Evolutionary conservation across 1,284 basidiomycete species (phyloP), one percentile per base, ranked within the genome.

Genomic region (Mycosarcoma maydis): DNA sequence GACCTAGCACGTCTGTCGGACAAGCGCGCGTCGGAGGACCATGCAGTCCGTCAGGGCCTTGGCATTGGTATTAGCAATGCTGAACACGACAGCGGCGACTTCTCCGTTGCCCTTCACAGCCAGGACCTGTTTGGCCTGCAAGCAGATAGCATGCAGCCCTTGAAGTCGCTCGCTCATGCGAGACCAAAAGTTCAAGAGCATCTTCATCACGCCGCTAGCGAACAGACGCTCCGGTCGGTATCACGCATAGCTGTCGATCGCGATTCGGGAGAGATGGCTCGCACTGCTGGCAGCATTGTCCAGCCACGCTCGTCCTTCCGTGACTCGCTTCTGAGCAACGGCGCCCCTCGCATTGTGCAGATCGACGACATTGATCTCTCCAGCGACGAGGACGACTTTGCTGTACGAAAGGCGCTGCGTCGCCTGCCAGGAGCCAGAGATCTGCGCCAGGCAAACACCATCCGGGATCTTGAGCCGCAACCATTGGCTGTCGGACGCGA

Each of bases 341-440:
- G 48, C 11, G 65, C 58, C 4, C 72, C 73, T 2, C 70, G 70
- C n/a, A 72, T 79, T 22, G 77, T 79, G 9, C 77, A 79, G 50
- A 72, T 79, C 26, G 77, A 79, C 41, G 77, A 79, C 43, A 73
- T 79, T 13, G 77, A 79, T 34, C 59, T 77, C 3, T 79, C 77
- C n/a, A 77, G 76, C 62, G 75, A 78, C 34, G 77, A 79, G 20
- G 77, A 79, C 41, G 76, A 78, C 43, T 76, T 67, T 22, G 74
- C 67, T 2, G 77, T 79, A 16, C 51, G 74, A 2, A 58, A 72
- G 41, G 77, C 77, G 5, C 43, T 79, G n/a, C 52, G 77, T 4
- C 53, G 77, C 14, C 54, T 79, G 16, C 77, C 77, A 1, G 77
- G 77, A 19, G 77, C 77, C 4, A 51, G 77, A 9, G 76, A 79